Evolutionary conservation across 495 filamentous ascomycete genomes (phyloP), one percentile per base, ranked within the genome.

Genomic region (Aspergillus coremiiformis): DNA sequence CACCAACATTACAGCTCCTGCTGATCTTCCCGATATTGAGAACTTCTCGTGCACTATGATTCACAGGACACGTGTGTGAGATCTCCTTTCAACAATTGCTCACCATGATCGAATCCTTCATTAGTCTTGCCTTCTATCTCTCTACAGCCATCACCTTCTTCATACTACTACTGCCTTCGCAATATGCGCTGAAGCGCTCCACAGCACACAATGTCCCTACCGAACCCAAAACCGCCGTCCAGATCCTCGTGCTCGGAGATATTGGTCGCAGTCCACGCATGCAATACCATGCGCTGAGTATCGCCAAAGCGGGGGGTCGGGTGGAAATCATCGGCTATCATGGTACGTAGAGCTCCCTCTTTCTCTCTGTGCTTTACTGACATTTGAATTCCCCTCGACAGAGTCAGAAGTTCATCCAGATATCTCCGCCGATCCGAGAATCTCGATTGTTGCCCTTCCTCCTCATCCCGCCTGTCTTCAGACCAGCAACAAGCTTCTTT

Each of bases 201-300:
- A 5, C 57, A 12, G 21, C 52, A 42, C 42, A 51, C 30, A 20
- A 65, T 47, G 44, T 15, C 1, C 19, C 53, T 44, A 24, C 42
- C 49, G 56, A 48, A 20, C 63, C 44, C 43, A 73, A 62, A 43
- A 58, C 62, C 46, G 71, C 79, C 5, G 77, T 87, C 22, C 89
- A 95, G 61, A 80, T 99, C 29, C 77, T 97, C n/a, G 93, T 99
- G 35, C 78, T 99, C n/a, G 93, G 93, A 12, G 93, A 99, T 62
- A 93, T 99, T 67, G 93, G 93, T 21, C 82, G 90, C 29, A 95
- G 90, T 65, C 93, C 93, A 21, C 87, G 93, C 52, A 99, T 99
- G 93, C 93, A 96, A 66, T 96, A 99, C 63, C 93, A 99, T 80
- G 90, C 91, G 19, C 66, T 96, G 53, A 96, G 92, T 64, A 84